Percentiles rank a stretch among this genome's conserved stretches.
Conservation (phyloP, 1,284 basidiomycete genomes). For the Tilletia caries region DNA sequence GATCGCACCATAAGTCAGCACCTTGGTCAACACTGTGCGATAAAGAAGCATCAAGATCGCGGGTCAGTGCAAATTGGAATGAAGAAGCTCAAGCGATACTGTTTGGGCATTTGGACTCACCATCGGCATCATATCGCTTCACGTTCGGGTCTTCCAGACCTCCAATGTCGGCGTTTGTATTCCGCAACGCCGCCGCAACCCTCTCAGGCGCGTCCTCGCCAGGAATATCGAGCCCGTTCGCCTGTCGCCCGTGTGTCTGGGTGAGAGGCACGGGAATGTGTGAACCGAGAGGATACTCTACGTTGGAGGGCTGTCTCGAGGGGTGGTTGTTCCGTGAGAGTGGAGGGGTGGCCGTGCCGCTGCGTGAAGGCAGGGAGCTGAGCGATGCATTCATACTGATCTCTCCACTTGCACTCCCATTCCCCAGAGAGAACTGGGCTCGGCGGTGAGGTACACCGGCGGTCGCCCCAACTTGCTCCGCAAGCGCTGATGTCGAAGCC, state of each 20-base stretch:
- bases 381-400: not conserved
- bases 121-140: conserved; percentile 80
- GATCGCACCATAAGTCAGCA: conserved; percentile 84
- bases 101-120: no score
- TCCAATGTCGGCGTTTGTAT: conserved; percentile 23
- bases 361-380: conserved; percentile 8
- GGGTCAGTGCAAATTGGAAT: no score
- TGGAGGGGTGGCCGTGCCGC: not conserved
- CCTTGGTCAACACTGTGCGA: conserved; percentile 69
- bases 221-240: not conserved
- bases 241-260: conserved; percentile 3
- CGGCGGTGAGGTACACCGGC: not conserved
- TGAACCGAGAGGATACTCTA: conserved; percentile 10
- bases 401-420: not conserved
- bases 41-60: not conserved
- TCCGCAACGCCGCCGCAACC: conserved; percentile 30
- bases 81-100: no score
- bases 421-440: conserved; percentile 26
- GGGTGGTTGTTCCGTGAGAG: not conserved
- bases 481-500: not conserved
- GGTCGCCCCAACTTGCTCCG: not conserved
- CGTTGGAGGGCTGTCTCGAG: not conserved
- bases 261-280: conserved; percentile 17
- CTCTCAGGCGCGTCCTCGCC: not conserved
- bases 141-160: conserved; percentile 53